A percentile compares a stretch with the other conserved stretches of the same genome.
Evolutionary conservation across 2,329 filamentous ascomycete species (phyloP).

Genomic region (Hypoxylon sp.): DNA sequence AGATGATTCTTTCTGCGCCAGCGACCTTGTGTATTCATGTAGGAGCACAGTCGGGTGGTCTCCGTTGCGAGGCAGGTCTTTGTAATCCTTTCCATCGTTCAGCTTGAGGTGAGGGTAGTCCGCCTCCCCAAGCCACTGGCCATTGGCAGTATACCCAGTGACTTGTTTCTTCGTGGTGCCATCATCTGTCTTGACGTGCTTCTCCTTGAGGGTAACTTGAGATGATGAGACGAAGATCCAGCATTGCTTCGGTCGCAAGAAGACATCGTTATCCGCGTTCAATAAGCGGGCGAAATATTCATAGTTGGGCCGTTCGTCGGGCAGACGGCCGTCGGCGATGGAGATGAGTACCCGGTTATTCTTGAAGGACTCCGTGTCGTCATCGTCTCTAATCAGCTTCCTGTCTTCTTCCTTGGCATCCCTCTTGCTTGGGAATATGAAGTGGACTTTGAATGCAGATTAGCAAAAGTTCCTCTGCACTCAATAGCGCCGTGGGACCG

Average conservation of each 20-base stretch:
- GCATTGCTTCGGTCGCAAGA: slow-evolving; percentile 68
- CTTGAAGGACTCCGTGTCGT: slow-evolving; percentile 70
- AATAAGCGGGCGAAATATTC: slow-evolving; percentile 71
- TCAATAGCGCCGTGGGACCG: neutral
- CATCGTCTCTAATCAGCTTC: slow-evolving; percentile 53
- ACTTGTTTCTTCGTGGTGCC: slow-evolving; percentile 49
- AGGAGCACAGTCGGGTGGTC: slow-evolving; percentile 62
- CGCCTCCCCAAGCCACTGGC: slow-evolving; percentile 47
- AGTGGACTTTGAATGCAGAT: slow-evolving; percentile 63
- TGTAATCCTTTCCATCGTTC: slow-evolving; percentile 63
- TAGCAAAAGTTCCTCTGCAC: slow-evolving; percentile 4
- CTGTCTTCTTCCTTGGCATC: slow-evolving; percentile 64
- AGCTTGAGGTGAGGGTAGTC: slow-evolving; percentile 68
- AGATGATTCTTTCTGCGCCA: slow-evolving; percentile 68
- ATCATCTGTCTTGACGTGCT: slow-evolving; percentile 51
- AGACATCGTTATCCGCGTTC: slow-evolving; percentile 65
- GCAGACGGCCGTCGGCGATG: slow-evolving; percentile 68
- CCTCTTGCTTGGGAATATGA: slow-evolving; percentile 68
- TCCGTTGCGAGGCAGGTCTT: slow-evolving; percentile 63
- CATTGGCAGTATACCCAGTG: slow-evolving; percentile 45
- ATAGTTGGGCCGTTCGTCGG: slow-evolving; percentile 71
- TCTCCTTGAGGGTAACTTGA: slow-evolving; percentile 64
- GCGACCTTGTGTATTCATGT: slow-evolving; percentile 69
- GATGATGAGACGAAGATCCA: slow-evolving; percentile 70
- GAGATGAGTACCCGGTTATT: slow-evolving; percentile 73